Evolutionary conservation across 2,329 filamentous ascomycete genomes (phyloP), one percentile per base, ranked within the genome.

Genomic region (Monosporascus sp.): DNA sequence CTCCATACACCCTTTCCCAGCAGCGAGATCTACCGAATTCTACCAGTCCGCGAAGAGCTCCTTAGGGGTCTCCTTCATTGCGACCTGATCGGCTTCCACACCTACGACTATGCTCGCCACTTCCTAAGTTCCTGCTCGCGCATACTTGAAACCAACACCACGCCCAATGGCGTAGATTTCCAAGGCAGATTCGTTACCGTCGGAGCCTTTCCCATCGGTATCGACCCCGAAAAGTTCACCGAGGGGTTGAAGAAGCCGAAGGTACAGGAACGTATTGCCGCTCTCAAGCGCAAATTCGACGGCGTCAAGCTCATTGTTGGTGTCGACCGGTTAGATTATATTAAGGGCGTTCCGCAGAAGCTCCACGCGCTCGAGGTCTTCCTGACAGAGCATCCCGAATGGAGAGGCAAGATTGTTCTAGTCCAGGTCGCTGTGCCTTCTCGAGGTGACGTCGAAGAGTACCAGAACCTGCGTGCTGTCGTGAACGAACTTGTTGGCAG

Each of bases 301-400:
- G 93, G 92, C 47, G 90, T 96, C 63, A 97, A 97, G 75, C 82
- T 97, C 59, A 96, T 99, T 63, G 93, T 97, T 38, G 93, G 94
- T 57, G 94, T 97, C 50, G 94, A 99, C 70, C 89, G 94, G 49
- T 81, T 97, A 49, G 94, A 99, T 72, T 97, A 99, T 74, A 97
- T 97, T 83, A 97, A 97, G 75, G 94, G 94, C 58, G 92, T 99
- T 9, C 94, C 94, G 0, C 94, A 99, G 72, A 99, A 99, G 71
- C 78, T 99, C 9, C 94, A 97, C 66, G 93, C 94, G 2, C 83
- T 97, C 43, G 94, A 99, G 71, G 90, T 97, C 4, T 97, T 99
- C 76, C 77, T 99, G 35, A 96, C 91, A 0, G 93, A 97, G 66
- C 91, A 99, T 65, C 94, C 94, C 0, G 93, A 97, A 70, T 97